Evolutionary conservation across 208 protist genomes (phyloP).

Genomic region (Trichomonas vaginalis): DNA sequence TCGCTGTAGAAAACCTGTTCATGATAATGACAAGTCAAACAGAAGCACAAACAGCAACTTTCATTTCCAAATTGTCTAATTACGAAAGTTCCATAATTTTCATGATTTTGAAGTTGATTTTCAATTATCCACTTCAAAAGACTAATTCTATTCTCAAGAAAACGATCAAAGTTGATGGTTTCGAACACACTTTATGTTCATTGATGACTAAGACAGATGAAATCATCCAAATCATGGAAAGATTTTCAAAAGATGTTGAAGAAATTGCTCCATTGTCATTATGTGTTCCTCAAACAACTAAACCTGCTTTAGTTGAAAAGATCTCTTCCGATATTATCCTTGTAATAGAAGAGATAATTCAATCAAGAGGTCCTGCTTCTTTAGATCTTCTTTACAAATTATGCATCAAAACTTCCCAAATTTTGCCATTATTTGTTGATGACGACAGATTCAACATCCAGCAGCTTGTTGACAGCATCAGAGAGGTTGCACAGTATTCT

Average conservation of each 20-base stretch:
- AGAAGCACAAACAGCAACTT: neutral
- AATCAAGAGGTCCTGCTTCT: neutral
- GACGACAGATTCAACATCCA: neutral
- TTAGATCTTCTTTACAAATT: neutral
- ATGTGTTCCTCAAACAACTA: neutral
- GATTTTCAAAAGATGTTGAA: neutral
- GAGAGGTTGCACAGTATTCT: neutral
- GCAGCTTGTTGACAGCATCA: neutral
- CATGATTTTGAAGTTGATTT: neutral
- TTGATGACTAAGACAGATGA: neutral
- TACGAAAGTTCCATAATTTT: neutral
- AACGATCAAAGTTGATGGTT: neutral
- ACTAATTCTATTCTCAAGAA: neutral
- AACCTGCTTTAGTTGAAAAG: neutral
- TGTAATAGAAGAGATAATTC: neutral
- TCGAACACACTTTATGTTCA: neutral
- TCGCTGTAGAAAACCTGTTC: neutral
- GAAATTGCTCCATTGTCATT: neutral
- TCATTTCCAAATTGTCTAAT: neutral
- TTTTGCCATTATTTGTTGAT: neutral
- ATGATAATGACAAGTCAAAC: neutral
- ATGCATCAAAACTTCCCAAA: neutral
- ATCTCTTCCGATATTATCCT: neutral
- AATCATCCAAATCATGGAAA: neutral
- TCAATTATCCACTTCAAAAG: neutral